Evolutionary conservation across 1,284 basidiomycete genomes (phyloP), one percentile per base, ranked within the genome.

Genomic region (Moniliella sp.): DNA sequence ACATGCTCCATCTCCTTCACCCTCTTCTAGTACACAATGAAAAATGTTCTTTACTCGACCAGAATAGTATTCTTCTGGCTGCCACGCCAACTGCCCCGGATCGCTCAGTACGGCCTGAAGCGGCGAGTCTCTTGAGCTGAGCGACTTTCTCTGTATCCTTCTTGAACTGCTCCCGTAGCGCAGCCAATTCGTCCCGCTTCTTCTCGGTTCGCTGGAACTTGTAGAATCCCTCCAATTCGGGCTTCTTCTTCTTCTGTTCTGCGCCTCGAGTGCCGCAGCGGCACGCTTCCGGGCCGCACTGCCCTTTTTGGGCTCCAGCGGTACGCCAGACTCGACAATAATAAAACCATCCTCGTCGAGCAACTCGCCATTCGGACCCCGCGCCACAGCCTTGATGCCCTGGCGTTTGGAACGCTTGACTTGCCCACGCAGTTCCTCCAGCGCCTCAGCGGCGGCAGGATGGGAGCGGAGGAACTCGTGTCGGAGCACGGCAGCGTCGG

Each of bases 41-140:
- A n/a, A n/a, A n/a, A n/a, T n/a, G n/a, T n/a, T n/a, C n/a, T n/a
- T n/a, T n/a, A n/a, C n/a, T n/a, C n/a, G n/a, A n/a, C n/a, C n/a
- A n/a, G n/a, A n/a, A n/a, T n/a, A n/a, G n/a, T n/a, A n/a, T n/a
- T n/a, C n/a, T n/a, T n/a, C n/a, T n/a, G n/a, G n/a, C n/a, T n/a
- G n/a, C n/a, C n/a, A n/a, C n/a, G n/a, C n/a, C n/a, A n/a, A n/a
- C n/a, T n/a, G n/a, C n/a, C n/a, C n/a, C n/a, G n/a, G n/a, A n/a
- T n/a, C n/a, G n/a, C n/a, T n/a, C n/a, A n/a, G n/a, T n/a, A 58
- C 28, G 56, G 56, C 37, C 47, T 55, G 31, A 57, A 58, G 17
- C 49, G 30, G 9, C 54, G 34, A 1, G 37, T 35, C 1, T 40
- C 46, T 38, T 57, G 54, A 57, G 43, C 16, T 41, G 35, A n/a